Evolutionary conservation across 1,284 basidiomycete species (phyloP).

Genomic region (Schizopora paradoxa): DNA sequence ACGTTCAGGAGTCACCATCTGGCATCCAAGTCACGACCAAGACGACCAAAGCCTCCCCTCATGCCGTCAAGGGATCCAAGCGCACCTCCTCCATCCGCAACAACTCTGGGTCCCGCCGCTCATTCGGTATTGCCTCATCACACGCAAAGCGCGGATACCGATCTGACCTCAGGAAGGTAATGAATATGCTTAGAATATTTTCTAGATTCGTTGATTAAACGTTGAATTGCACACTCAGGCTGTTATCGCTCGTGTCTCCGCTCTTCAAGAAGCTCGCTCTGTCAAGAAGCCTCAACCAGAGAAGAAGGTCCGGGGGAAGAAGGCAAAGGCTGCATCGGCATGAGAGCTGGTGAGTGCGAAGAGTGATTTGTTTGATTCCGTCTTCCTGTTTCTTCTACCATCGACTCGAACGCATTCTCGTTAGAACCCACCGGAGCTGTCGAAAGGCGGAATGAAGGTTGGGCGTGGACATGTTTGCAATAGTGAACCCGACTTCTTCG

Average conservation of each 20-base stretch:
- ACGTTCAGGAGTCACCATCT: constrained; percentile 53
- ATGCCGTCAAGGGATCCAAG: constrained; percentile 44
- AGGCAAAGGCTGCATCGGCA: constrained; percentile 32
- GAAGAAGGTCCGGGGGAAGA: constrained; percentile 76
- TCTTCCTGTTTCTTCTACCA: background rate
- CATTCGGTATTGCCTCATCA: constrained; percentile 64
- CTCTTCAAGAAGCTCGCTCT: constrained; percentile 64
- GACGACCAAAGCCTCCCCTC: constrained; percentile 61
- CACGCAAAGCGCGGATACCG: constrained; percentile 75
- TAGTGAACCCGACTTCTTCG: constrained; percentile 8
- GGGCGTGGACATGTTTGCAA: constrained; percentile 20
- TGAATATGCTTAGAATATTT: constrained; percentile 29
- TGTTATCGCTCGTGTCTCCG: constrained; percentile 76
- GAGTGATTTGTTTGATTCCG: background rate
- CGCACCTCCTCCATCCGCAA: constrained; percentile 57
- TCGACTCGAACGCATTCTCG: constrained; percentile 12
- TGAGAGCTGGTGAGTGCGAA: constrained; percentile 6
- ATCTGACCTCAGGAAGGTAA: constrained; percentile 76
- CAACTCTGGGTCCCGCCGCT: constrained; percentile 70
- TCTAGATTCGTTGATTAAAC: constrained; percentile 19
- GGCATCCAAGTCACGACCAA: constrained; percentile 65
- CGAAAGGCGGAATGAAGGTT: too few species aligned
- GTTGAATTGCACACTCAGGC: constrained; percentile 43
- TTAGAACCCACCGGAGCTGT: constrained; percentile 20
- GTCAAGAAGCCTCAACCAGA: constrained; percentile 67